phyloP scores from a whole-genome alignment of 148 eudicot species.

The Vaccinium vitisidaea region DNA sequence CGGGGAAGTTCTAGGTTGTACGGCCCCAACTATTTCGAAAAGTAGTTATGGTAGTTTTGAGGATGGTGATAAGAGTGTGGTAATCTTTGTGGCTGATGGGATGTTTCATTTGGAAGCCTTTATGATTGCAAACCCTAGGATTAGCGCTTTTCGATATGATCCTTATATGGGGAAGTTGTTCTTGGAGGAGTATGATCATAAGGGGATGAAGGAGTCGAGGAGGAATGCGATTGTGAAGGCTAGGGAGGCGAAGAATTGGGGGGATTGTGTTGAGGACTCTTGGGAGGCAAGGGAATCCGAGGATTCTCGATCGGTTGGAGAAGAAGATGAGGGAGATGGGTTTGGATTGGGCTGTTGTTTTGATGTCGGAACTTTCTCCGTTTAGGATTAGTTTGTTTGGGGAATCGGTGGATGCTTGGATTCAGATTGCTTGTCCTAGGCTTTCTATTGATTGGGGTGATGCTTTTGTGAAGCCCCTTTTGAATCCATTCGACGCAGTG shows the following conservation, averaged over 20 bases:
- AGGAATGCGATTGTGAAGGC: slow-evolving; percentile 72
- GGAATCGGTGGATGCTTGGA: slow-evolving; percentile 93
- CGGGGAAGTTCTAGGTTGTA: slow-evolving; percentile 92
- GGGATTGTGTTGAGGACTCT: slow-evolving; percentile 89
- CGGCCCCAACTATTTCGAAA: slow-evolving; percentile 58
- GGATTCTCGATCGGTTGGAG: slow-evolving; percentile 74
- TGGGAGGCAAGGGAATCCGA: slow-evolving; percentile 94
- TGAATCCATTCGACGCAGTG: slow-evolving; percentile 89
- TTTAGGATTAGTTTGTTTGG: slow-evolving; percentile 65
- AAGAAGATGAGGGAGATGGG: slow-evolving; percentile 77
- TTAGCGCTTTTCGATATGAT: slow-evolving; percentile 79
- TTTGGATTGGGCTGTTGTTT: slow-evolving; percentile 58
- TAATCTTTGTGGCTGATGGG: slow-evolving; percentile 87
- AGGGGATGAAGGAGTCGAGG: slow-evolving; percentile 78
- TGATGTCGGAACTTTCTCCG: slow-evolving; percentile 91
- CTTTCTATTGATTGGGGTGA: slow-evolving; percentile 98
- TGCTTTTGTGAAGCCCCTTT: slow-evolving; percentile 77
- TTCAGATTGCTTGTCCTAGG: slow-evolving; percentile 91
- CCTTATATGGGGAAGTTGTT: slow-evolving; percentile 86
- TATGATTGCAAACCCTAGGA: slow-evolving; percentile 86
- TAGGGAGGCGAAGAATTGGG: slow-evolving; percentile 64
- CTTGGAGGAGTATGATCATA: slow-evolving; percentile 90
- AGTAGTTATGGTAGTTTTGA: slow-evolving; percentile 29
- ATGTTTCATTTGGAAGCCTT: slow-evolving; percentile 95
- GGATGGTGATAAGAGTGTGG: slow-evolving; percentile 43